phyloP scores from a whole-genome alignment of 2,329 filamentous ascomycete species.

The Cercospora sp. region DNA sequence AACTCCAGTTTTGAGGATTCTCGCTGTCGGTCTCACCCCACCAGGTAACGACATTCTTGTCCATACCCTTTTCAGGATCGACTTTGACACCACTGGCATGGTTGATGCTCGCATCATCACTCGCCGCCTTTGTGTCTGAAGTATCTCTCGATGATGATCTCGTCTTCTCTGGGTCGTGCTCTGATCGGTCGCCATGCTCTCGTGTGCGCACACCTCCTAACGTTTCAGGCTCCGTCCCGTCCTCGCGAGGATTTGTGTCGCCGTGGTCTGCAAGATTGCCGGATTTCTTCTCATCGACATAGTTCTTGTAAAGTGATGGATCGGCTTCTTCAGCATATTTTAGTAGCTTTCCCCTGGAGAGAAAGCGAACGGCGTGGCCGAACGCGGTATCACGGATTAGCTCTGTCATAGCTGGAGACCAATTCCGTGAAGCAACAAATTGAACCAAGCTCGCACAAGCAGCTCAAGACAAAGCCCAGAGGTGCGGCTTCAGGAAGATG shows the following conservation, averaged over 20 bases:
- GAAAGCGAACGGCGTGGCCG: conserved; percentile 48
- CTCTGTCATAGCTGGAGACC: conserved; percentile 33
- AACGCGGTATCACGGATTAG: conserved; percentile 49
- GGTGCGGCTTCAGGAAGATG: neutral
- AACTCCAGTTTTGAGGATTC: conserved; percentile 41
- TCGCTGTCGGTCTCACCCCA: conserved; percentile 50
- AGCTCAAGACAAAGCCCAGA: neutral
- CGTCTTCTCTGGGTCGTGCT: neutral
- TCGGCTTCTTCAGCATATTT: conserved; percentile 53
- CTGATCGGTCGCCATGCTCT: conserved; percentile 21
- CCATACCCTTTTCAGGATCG: conserved; percentile 55
- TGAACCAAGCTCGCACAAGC: neutral
- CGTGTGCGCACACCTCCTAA: conserved; percentile 33
- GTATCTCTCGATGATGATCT: conserved; percentile 24
- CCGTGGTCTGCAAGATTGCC: conserved; percentile 51
- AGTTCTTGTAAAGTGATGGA: conserved; percentile 50
- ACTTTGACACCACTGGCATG: conserved; percentile 45
- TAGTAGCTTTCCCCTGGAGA: conserved; percentile 46
- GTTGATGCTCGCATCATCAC: conserved; percentile 32
- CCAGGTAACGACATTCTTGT: conserved; percentile 55
- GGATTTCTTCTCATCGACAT: conserved; percentile 53
- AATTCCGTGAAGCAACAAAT: neutral
- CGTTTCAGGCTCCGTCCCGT: conserved; percentile 32
- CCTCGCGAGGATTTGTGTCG: conserved; percentile 40
- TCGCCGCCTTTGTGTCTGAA: conserved; percentile 3